Conservation (phyloP, 805 yeast genomes). For the Aciculoconidium aculeatum region DNA sequence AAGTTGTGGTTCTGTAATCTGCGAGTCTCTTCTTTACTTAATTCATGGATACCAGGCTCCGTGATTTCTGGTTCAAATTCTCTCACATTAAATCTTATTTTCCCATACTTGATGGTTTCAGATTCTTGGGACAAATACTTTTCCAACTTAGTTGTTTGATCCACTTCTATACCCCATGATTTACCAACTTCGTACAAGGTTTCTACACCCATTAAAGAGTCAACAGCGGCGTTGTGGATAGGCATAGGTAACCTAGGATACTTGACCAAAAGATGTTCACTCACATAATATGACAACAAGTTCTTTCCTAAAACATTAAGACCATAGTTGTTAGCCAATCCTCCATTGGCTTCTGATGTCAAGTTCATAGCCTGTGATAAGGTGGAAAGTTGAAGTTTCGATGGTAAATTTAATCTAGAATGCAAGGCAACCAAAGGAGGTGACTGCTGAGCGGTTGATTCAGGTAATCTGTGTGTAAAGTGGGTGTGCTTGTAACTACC, state of each 20-base stretch:
- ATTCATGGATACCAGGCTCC: conserved; percentile 48
- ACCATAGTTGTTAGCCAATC: conserved; percentile 66
- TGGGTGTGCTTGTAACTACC: conserved; percentile 36
- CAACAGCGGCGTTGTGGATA: conserved; percentile 69
- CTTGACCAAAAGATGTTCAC: conserved; percentile 64
- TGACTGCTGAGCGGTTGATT: conserved; percentile 46
- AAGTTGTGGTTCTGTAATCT: conserved; percentile 14
- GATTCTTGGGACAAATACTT: conserved; percentile 67
- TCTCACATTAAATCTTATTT: conserved; percentile 45
- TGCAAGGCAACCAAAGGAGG: conserved; percentile 78
- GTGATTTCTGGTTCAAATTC: conserved; percentile 21
- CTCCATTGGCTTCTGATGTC: conserved; percentile 32
- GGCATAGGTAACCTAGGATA: conserved; percentile 89
- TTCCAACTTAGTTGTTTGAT: conserved; percentile 54
- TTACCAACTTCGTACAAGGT: conserved; percentile 64
- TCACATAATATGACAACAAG: conserved; percentile 65
- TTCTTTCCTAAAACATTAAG: conserved; percentile 79
- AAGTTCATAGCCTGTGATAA: conserved; percentile 80
- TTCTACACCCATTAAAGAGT: conserved; percentile 64
- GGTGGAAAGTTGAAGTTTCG: conserved; percentile 51
- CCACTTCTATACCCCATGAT: conserved; percentile 87
- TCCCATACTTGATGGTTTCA: conserved; percentile 63
- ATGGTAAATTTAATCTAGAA: conserved; percentile 63
- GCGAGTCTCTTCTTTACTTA: conserved; percentile 20
- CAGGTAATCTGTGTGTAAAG: conserved; percentile 42